Base-by-base conservation (phyloP, 768 basidiomycete species). In the Boletales sp. region DNA sequence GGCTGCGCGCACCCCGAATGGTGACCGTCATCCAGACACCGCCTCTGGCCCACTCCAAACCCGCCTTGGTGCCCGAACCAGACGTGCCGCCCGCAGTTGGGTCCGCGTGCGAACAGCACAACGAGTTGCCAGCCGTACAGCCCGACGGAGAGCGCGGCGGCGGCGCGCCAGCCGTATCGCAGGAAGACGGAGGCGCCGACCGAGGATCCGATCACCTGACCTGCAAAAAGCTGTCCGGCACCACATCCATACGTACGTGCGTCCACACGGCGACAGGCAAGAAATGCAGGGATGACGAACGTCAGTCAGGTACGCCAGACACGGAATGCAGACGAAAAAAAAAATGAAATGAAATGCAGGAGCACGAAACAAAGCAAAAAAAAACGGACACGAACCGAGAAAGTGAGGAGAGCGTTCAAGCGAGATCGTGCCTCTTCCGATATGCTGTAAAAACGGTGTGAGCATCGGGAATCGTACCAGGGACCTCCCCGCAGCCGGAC, bases 51-150 rank as follows among this genome's bases (percentile, higher is more conserved):
- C 2, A 32, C 19, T n/a, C 10, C 15, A 19, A 74, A 51, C 12
- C 83, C 82, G n/a, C 82, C 82, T 56, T 81, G 73, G 54, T 78
- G 83, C 12, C 85, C 83, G 57, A 85, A 72, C 85, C 85, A 86
- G 21, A 60, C 47, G 31, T 53, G 24, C 19, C 74, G 63, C 40
- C 58, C 58, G 30, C 65, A 70, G 18, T 65, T 53, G 3, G 75
- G 75, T 5, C 75, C 75, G 31, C 74, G 65, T 19, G 61, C 41
- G 11, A 73, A 54, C 12, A 76, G 58, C 0, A 75, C 53, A 8
- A 72, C 14, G 2, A 76, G 29, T 21, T 66, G 67, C 43, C 66
- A 67, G 0, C 64, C 70, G 8, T 67, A 60, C 7, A 71, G 65
- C 0, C 64, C 74, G 11, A 76, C 50, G 0, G 66, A 70, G 15